phyloP scores from a whole-genome alignment of 768 basidiomycete genomes.

The Suillus discolor region DNA sequence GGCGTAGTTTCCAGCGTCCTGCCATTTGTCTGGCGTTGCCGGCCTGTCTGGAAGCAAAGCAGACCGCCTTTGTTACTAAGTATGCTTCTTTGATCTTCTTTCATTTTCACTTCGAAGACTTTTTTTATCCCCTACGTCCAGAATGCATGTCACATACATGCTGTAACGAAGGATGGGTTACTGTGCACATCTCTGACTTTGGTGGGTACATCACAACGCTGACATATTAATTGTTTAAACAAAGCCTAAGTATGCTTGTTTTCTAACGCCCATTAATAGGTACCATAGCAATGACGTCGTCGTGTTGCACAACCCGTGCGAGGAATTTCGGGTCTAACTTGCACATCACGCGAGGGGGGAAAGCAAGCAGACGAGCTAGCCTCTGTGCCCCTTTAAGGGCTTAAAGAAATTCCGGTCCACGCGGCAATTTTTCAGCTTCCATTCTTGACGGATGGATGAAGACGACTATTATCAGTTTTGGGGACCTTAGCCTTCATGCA shows the following conservation, averaged over 20 bases:
- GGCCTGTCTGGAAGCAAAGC: conserved; percentile 3
- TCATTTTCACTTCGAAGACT: not conserved
- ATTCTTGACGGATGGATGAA: not conserved
- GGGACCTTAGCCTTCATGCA: not conserved
- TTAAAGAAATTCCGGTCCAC: not conserved
- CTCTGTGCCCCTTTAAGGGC: not conserved
- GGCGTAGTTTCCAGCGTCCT: not conserved
- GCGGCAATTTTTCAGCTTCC: conserved; percentile 1
- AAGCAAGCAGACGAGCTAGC: not conserved
- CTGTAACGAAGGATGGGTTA: not conserved
- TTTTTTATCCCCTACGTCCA: conserved; percentile 1
- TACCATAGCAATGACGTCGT: conserved; percentile 1
- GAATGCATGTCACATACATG: not conserved
- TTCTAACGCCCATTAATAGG: conserved; percentile 5
- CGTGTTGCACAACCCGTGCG: not conserved
- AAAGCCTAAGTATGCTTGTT: conserved; percentile 2
- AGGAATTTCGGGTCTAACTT: not conserved
- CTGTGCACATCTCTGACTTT: not conserved
- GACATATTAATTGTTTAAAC: not conserved
- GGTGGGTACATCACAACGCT: not conserved
- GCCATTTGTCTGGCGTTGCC: not conserved
- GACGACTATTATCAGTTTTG: not conserved
- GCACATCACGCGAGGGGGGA: not conserved
- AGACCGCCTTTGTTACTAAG: not conserved
- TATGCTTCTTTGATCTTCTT: conserved; percentile 9